Evolutionary conservation across 371 early-diverging fungal species (phyloP), one percentile per base, ranked within the genome.

Genomic region (Saksenaea vasiformis): DNA sequence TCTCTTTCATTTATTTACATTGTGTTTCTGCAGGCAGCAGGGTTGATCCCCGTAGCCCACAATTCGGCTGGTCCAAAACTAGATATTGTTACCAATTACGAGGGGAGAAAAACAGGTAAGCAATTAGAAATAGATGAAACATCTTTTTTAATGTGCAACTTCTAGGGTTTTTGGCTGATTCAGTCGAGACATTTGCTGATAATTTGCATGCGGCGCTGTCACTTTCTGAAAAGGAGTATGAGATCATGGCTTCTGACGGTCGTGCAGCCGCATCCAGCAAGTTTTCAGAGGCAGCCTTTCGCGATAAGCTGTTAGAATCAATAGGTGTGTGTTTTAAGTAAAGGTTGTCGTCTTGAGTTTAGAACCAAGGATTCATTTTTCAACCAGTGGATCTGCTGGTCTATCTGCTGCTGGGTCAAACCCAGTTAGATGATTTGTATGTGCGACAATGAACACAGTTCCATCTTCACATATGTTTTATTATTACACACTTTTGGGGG

Each of bases 21-120:
- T n/a, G 9, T 31, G 14, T 8, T 15, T 41, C 38, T 24, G 24
- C 54, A 91, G 91, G 95, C 96, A 9, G 93, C 96, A 14, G 98
- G 98, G 11, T 65, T 95, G 47, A 88, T 98, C 31, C 86, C 95
- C 3, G 76, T 98, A 2, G 97, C 94, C 1, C 93, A 98, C 72
- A 87, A 94, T 66, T 97, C 97, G 15, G 98, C 91, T 22, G 98
- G 98, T 0, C 98, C 98, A 1, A 89, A 91, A 71, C 74, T 90
- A 77, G 98, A 98, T 71, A 98, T 98, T 72, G 89, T 98, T 0
- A 74, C 73, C 0, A 79, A 80, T 4, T 78, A 82, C 55, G 73
- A 81, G 65, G 84, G 70, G n/a, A 66, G 73, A 9, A 68, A 53
- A 5, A 85, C 77, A 47, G 84, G 83, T 72, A 68, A 60, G 26